These are phyloP conservation scores for Salix viminalis DNA, from an alignment of 345 rosid species.

Conservation along the genomic window DNA sequence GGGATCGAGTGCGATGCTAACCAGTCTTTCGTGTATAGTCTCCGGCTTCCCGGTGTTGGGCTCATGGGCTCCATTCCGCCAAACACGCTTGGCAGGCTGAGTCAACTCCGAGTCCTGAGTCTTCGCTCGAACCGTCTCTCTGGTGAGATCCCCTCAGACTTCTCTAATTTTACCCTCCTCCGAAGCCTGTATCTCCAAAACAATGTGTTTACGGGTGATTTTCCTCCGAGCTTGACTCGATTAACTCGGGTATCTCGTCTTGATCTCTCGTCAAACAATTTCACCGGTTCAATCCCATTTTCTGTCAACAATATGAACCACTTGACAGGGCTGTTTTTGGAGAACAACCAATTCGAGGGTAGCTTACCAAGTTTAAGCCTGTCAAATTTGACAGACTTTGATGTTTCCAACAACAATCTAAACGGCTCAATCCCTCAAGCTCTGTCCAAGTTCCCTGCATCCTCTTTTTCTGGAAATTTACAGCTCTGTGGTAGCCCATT, in stretches of 20 bases:
- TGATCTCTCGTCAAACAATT: slow-evolving; percentile 78
- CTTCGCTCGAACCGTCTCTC: slow-evolving; percentile 77
- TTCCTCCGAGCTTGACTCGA: slow-evolving; percentile 55
- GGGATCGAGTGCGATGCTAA: slow-evolving; percentile 66
- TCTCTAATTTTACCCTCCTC: slow-evolving; percentile 63
- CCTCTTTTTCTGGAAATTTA: slow-evolving; percentile 65
- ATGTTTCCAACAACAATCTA: slow-evolving; percentile 67
- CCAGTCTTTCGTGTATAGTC: slow-evolving; percentile 46
- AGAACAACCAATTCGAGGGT: slow-evolving; percentile 65
- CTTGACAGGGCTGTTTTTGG: slow-evolving; percentile 61
- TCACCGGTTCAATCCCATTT: slow-evolving; percentile 68
- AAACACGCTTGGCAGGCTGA: slow-evolving; percentile 61
- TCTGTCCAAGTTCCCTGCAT: slow-evolving; percentile 38
- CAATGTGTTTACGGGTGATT: slow-evolving; percentile 58
- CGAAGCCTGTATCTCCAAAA: slow-evolving; percentile 71
- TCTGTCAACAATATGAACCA: slow-evolving; percentile 63
- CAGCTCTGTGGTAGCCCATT: slow-evolving; percentile 84
- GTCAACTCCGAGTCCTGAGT: slow-evolving; percentile 76
- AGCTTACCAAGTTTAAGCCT: slow-evolving; percentile 51
- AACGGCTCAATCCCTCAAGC: slow-evolving; percentile 76
- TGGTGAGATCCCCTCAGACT: slow-evolving; percentile 79
- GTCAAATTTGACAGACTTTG: slow-evolving; percentile 37
- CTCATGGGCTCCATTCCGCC: slow-evolving; percentile 70
- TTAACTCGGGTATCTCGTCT: slow-evolving; percentile 59
- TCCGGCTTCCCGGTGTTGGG: slow-evolving; percentile 85